phyloP scores from a whole-genome alignment of 768 basidiomycete genomes.

The Rhodotorula taiwanensis region DNA sequence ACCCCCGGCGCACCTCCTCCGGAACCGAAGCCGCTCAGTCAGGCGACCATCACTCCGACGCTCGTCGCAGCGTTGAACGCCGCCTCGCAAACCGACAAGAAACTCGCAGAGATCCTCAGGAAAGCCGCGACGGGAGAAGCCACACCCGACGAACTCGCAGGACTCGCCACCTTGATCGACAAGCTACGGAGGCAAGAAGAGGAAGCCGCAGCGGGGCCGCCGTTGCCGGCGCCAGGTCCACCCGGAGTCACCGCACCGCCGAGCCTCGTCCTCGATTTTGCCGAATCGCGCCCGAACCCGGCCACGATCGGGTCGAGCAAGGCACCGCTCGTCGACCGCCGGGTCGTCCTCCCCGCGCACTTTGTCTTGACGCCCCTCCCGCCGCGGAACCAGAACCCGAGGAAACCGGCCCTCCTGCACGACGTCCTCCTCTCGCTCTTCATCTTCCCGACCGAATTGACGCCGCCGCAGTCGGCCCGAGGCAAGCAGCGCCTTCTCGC shows the following conservation, averaged over 20 bases:
- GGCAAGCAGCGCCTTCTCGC: slow-evolving; percentile 5
- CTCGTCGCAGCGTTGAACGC: slow-evolving; percentile 25
- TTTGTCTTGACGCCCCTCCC: slow-evolving; percentile 19
- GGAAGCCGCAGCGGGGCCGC: neutral
- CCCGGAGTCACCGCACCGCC: neutral
- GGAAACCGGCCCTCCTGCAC: neutral
- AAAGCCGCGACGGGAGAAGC: slow-evolving; percentile 23
- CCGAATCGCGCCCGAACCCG: neutral
- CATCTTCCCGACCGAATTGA: slow-evolving; percentile 17
- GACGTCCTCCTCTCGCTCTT: slow-evolving; percentile 33
- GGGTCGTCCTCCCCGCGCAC: slow-evolving; percentile 19
- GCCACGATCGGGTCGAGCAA: neutral
- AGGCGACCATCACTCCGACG: slow-evolving; percentile 17
- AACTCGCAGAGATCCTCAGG: slow-evolving; percentile 4
- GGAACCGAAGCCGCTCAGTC: neutral
- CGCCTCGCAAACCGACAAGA: slow-evolving; percentile 14
- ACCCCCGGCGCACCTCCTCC: neutral
- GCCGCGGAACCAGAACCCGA: neutral
- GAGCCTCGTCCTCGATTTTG: neutral
- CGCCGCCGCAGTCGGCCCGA: neutral
- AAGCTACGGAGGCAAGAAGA: slow-evolving; percentile 8
- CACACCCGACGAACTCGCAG: slow-evolving; percentile 15
- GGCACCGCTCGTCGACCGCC: no score
- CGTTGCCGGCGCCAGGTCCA: neutral
- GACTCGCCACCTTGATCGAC: slow-evolving; percentile 19